Percentiles rank a stretch among this genome's conserved stretches.
These are phyloP conservation scores for Mucor plumbeus DNA, from an alignment of 371 early-diverging fungal genomes.

Conservation along the genomic window DNA sequence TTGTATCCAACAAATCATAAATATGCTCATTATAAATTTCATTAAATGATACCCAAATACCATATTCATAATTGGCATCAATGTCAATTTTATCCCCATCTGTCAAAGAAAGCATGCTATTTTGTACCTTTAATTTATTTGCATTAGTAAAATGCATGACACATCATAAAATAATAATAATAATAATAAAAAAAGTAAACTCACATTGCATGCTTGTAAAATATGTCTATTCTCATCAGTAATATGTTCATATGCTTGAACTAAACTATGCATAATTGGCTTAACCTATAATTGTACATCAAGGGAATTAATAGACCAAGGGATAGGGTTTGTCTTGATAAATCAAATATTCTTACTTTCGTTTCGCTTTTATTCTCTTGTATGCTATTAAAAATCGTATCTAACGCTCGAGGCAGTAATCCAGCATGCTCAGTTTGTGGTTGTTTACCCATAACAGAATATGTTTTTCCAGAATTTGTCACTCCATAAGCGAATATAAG, in stretches of 20 bases:
- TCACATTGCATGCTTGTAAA: constrained; percentile 23
- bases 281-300: constrained; percentile 30
- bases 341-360: constrained; percentile 27
- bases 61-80: constrained; percentile 65
- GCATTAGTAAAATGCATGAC: not conserved
- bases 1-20: constrained; percentile 72
- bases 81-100: constrained; percentile 18
- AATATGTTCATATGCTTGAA: constrained; percentile 36
- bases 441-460: constrained; percentile 61
- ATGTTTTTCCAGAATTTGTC: constrained; percentile 87
- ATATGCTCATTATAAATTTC: constrained; percentile 88
- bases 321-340: too few relatives aligned
- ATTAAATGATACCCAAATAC: constrained; percentile 76
- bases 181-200: not conserved
- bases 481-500: constrained; percentile 77
- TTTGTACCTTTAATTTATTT: not conserved
- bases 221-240: constrained; percentile 47
- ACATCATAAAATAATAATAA: not conserved
- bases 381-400: constrained; percentile 60
- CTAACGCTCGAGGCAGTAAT: constrained; percentile 64
- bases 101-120: not conserved
- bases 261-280: constrained; percentile 50
- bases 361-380: constrained; percentile 36
- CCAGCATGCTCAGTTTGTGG: constrained; percentile 44
- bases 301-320: not conserved